Evolutionary conservation across 2,329 filamentous ascomycete species (phyloP).

Genomic region (Fusarium concolor): DNA sequence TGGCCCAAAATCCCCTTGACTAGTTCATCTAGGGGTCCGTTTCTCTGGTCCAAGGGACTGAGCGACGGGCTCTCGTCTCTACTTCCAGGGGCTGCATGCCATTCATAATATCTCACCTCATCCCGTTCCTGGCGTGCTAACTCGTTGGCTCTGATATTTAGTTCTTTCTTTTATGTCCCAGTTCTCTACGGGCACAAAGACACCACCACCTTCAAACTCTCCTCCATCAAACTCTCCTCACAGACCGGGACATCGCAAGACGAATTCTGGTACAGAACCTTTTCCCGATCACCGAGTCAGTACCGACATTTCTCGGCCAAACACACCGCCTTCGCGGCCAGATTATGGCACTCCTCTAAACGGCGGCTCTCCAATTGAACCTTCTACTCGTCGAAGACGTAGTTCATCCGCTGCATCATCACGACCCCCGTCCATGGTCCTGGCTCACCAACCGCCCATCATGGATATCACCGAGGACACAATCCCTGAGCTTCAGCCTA

Average conservation of each 20-base stretch:
- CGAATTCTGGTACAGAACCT: conserved; percentile 47
- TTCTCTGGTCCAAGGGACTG: conserved; percentile 26
- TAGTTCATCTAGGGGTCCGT: conserved; percentile 28
- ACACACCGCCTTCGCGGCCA: conserved; percentile 53
- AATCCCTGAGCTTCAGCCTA: conserved; percentile 90
- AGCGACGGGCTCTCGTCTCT: conserved; percentile 7
- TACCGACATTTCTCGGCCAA: conserved; percentile 53
- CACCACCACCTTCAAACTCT: conserved; percentile 59
- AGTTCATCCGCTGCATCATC: conserved; percentile 55
- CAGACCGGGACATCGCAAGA: conserved; percentile 47
- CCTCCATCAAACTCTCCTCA: conserved; percentile 52
- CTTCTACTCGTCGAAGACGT: conserved; percentile 59
- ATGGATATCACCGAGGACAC: conserved; percentile 89
- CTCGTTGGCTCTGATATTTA: conserved; percentile 53
- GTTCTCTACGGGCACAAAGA: conserved; percentile 68
- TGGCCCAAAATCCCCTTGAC: conserved; percentile 30
- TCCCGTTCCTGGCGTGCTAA: conserved; percentile 42
- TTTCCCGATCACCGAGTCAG: conserved; percentile 52
- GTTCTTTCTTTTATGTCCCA: conserved; percentile 91
- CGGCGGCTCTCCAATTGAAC: conserved; percentile 57
- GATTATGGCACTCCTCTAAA: conserved; percentile 59
- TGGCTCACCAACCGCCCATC: conserved; percentile 84
- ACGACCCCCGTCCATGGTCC: conserved; percentile 85
- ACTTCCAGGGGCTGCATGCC: conserved; percentile 29
- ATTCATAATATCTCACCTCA: conserved; percentile 45